Evolutionary conservation across 2,329 filamentous ascomycete genomes (phyloP), one percentile per base, ranked within the genome.

Genomic region (Aspergillus neotritici): DNA sequence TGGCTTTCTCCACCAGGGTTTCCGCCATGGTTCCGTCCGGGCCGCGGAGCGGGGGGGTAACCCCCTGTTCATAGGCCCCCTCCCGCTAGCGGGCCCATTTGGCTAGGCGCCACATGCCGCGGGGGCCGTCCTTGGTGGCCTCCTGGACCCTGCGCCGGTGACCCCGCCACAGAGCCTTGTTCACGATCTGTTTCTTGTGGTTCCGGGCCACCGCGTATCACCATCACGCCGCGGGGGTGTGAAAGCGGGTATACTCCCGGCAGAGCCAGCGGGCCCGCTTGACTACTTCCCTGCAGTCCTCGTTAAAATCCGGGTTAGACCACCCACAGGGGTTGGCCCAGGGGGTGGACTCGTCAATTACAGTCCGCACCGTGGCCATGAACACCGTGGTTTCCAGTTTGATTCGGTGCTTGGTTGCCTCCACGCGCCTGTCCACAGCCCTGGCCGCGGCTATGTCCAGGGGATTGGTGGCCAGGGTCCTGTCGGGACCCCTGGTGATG

Each of bases 81-180:
- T 45, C 49, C 40, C 57, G 44, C 17, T 53, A 54, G 32, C 50
- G 49, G 2, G 58, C 58, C 59, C 51, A 61, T 38, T 52, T 60
- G 1, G 46, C 50, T 1, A 61, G 41, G 13, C 46, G 51, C 56
- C 45, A 60, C 12, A 61, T 40, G 15, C 53, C 51, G 12, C 31
- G 17, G 2, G 50, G 47, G 13, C 46, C 47, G 9, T 47, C 46
- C 25, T 51, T 32, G 4, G 52, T 46, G 35, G 52, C 54, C 37
- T 56, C 34, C 43, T 58, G 49, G 14, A 62, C 54, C 16, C 46
- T 36, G 6, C 49, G 44, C 31, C 57, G 53, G 41, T 60, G 50
- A 9, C 42, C 53, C 21, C 32, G 31, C 1, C 33, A 14, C 6
- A 53, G 43, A 10, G 41, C 28, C 38, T 56, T 56, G 12, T 48